Percentiles rank a stretch among this genome's conserved stretches.
These are phyloP conservation scores for Aspergillus piperis DNA, from an alignment of 2,329 filamentous ascomycete species.

Conservation along the genomic window DNA sequence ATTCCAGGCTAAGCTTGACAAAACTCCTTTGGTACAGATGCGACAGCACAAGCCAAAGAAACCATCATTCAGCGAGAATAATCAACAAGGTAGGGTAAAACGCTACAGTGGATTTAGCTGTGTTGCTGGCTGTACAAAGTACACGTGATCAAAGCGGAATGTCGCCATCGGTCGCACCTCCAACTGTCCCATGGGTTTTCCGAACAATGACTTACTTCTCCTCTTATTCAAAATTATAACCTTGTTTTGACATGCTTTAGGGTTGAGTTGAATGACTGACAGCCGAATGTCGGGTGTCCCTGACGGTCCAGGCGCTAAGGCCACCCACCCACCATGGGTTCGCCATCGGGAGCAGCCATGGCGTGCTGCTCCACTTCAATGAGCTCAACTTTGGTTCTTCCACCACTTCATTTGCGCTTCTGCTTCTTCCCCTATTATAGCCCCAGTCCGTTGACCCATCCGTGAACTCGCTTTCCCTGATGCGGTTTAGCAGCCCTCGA, in stretches of 20 bases:
- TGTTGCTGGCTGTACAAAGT: too few species aligned
- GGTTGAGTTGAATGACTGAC: not conserved
- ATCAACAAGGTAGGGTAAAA: too few species aligned
- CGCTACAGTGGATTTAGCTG: too few species aligned
- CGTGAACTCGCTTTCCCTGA: not conserved
- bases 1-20: too few species aligned
- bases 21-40: too few species aligned
- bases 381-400: not conserved
- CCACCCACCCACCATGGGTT: not conserved
- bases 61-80: too few species aligned
- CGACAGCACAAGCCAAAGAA: too few species aligned
- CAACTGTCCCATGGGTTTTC: not conserved
- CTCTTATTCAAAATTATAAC: not conserved
- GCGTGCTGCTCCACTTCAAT: conserved; percentile 1
- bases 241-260: not conserved
- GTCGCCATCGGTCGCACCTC: not conserved
- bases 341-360: not conserved
- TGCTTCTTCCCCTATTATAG: not conserved
- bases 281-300: not conserved
- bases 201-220: not conserved
- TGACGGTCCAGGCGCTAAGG: not conserved
- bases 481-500: not conserved
- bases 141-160: too few species aligned
- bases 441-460: not conserved
- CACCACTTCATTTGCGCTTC: conserved; percentile 3